Percentiles rank a stretch among this genome's conserved stretches.
Evolutionary conservation across 805 yeast genomes (phyloP).

Genomic region (Lipomyces kockii): DNA sequence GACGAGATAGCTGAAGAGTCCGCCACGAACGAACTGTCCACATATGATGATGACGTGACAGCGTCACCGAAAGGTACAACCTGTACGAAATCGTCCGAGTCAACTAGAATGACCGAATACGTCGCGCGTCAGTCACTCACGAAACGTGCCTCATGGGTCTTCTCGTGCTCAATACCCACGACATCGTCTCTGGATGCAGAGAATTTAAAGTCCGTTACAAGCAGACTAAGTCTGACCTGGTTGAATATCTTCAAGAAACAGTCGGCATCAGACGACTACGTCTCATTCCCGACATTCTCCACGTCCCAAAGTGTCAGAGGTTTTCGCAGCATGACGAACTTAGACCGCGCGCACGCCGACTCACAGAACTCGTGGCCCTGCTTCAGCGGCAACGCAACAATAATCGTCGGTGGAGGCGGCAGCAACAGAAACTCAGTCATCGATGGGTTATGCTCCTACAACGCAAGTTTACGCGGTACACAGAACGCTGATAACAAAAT

Average conservation of each 20-base stretch:
- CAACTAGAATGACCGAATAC: not conserved
- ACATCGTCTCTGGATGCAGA: slow-evolving; percentile 9
- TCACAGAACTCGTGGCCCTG: slow-evolving; percentile 12
- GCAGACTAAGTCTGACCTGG: slow-evolving; percentile 5
- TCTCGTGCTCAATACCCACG: slow-evolving; percentile 7
- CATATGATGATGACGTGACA: not conserved
- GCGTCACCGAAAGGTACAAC: not conserved
- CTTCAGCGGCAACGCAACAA: slow-evolving; percentile 6
- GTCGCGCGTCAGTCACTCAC: slow-evolving; percentile 8
- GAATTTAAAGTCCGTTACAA: not conserved
- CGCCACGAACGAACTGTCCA: too few species aligned
- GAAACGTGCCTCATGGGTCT: slow-evolving; percentile 22
- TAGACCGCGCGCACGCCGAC: slow-evolving; percentile 1
- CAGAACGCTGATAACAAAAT: not conserved
- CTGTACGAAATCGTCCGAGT: not conserved
- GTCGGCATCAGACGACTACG: slow-evolving; percentile 22
- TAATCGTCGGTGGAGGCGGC: slow-evolving; percentile 11
- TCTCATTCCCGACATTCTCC: slow-evolving; percentile 29
- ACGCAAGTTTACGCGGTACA: slow-evolving; percentile 2
- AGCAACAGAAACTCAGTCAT: slow-evolving; percentile 19
- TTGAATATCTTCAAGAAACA: slow-evolving; percentile 16
- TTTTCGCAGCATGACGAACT: slow-evolving; percentile 4
- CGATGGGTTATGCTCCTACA: slow-evolving; percentile 11
- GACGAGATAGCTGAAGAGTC: not conserved
- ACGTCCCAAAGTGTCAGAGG: not conserved